Base-by-base conservation (phyloP, 169 alveolate species). In the Plasmodium fragile region DNA sequence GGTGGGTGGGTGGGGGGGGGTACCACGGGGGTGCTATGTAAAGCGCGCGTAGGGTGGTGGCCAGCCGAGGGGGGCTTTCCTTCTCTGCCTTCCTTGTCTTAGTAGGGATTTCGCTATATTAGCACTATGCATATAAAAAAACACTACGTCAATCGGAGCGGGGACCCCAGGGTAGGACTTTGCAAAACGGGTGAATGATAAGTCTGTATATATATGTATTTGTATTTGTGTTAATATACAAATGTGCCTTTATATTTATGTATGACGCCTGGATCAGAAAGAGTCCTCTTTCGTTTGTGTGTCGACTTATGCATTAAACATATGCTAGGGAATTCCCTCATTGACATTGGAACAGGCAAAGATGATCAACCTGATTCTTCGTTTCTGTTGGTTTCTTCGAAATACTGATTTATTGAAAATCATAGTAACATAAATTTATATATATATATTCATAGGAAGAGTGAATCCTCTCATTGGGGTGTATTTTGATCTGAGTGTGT, bases 241-340 rank as follows among this genome's bases (percentile, higher is more conserved):
- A 7, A 41, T 41, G 7, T 41, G 55, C 18, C n/a, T n/a, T 45
- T 0, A 45, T 45, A 45, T 45, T 18, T 10, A 45, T 45, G 55
- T 45, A 45, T 11, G 18, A 11, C 4, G 11, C 11, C 0, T 0
- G 73, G 18, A 13, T 0, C 8, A 16, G 73, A n/a, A 18, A 18
- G 73, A 59, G 34, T 22, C 36, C 10, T 59, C 34, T 25, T 59
- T 36, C 73, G 36, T 36, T 59, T 1, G 13, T 18, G 36, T 59
- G 36, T 59, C 16, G 73, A 59, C 73, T 22, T 59, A 36, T 6
- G 36, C 34, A 18, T 22, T 45, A 18, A 59, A 10, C 45, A 6
- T 18, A 82, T 83, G 92, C 92, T 83, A 83, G 83, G 92, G 92
- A 6, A 83, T 83, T 83, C 92, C 92, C 92, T 83, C 92, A 30